A percentile compares a stretch with the other conserved stretches of the same genome.
Conservation (phyloP, 768 basidiomycete species). For the Peribolospora kevripleyi region DNA sequence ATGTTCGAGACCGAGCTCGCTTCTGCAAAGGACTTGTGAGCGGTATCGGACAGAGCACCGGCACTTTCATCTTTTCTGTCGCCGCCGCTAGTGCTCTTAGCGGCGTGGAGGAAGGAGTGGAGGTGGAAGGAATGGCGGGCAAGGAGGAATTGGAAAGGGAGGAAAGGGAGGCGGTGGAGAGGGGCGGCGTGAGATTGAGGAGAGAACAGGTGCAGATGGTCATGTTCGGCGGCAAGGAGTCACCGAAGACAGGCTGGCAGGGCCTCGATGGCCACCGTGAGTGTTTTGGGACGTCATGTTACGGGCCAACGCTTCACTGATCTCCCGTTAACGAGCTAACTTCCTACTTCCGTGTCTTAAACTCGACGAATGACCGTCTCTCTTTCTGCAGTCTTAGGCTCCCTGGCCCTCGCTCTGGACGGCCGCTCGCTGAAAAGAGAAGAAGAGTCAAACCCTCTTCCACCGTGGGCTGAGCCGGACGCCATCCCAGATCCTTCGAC, state of each 20-base stretch:
- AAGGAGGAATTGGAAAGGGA: background rate
- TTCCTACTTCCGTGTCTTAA: too few species aligned
- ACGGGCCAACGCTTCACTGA: background rate
- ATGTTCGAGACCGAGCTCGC: slow-evolving; percentile 71
- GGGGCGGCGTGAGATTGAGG: background rate
- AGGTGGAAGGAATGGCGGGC: background rate
- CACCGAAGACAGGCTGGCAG: background rate
- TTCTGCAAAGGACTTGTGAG: slow-evolving; percentile 38
- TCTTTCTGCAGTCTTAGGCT: too few species aligned
- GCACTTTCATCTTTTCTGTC: too few species aligned
- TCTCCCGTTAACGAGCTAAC: background rate
- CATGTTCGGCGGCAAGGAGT: background rate
- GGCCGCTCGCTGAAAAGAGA: too few species aligned
- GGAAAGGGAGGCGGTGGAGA: background rate
- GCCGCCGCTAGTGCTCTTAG: too few species aligned
- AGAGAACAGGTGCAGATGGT: background rate
- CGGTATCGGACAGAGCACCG: too few species aligned
- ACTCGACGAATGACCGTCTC: too few species aligned
- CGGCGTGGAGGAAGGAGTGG: too few species aligned
- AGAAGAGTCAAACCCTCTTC: too few species aligned
- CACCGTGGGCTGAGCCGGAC: too few species aligned
- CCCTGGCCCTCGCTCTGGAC: too few species aligned
- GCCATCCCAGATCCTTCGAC: too few species aligned
- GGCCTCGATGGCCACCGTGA: background rate
- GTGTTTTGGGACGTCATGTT: background rate